phyloP scores from a whole-genome alignment of 2,329 filamentous ascomycete species.

The Amesomyces nigricolor region DNA sequence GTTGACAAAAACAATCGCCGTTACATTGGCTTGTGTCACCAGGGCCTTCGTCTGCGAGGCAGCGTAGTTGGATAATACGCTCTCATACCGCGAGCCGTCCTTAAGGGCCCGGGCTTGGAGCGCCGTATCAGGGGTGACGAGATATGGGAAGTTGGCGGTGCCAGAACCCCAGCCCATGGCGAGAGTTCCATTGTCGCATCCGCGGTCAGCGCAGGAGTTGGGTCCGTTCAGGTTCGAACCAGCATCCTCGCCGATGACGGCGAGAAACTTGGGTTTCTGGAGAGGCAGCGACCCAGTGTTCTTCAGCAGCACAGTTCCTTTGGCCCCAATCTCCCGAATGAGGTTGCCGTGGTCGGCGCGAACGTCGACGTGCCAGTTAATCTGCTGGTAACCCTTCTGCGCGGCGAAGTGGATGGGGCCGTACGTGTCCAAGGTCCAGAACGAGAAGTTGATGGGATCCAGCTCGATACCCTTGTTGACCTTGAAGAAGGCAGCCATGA shows the following conservation, averaged over 20 bases:
- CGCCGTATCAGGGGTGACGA: constrained; percentile 67
- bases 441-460: constrained; percentile 71
- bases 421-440: constrained; percentile 75
- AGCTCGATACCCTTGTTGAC: constrained; percentile 50
- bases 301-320: constrained; percentile 85
- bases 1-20: constrained; percentile 84
- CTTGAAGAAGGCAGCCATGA: constrained; percentile 66
- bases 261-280: constrained; percentile 69
- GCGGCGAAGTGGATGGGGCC: constrained; percentile 62
- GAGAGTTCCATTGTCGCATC: constrained; percentile 54
- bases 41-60: constrained; percentile 56
- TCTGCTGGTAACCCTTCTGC: constrained; percentile 54
- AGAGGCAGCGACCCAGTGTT: constrained; percentile 72
- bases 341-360: constrained; percentile 64
- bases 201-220: constrained; percentile 70
- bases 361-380: constrained; percentile 84
- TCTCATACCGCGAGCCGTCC: constrained; percentile 57
- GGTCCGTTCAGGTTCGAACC: constrained; percentile 68
- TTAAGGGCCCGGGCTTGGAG: constrained; percentile 57
- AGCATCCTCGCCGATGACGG: constrained; percentile 77
- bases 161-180: constrained; percentile 79
- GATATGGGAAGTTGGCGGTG: constrained; percentile 66
- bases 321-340: constrained; percentile 71
- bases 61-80: constrained; percentile 60
- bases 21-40: constrained; percentile 56